Percentiles rank a stretch among this genome's conserved stretches.
Evolutionary conservation across 129 eudicot genomes (phyloP).

Genomic region (Oenanthe sinensis): DNA sequence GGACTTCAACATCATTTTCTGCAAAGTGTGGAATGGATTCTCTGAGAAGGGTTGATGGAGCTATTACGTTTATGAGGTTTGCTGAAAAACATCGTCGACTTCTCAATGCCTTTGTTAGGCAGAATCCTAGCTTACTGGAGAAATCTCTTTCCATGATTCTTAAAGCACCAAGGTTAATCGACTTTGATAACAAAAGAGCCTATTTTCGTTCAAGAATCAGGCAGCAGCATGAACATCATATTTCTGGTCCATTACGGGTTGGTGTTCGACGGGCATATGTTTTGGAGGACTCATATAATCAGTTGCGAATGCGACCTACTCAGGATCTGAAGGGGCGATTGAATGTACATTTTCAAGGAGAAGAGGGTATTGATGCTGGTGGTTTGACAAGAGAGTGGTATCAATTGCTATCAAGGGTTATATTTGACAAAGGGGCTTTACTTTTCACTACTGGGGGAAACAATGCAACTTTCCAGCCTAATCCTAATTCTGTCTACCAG

Average conservation of each 20-base stretch:
- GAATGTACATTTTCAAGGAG: slow-evolving; percentile 99
- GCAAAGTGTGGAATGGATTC: slow-evolving; percentile 27
- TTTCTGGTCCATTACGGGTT: slow-evolving; percentile 76
- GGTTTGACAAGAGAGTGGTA: slow-evolving; percentile 99
- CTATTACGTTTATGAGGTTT: slow-evolving; percentile 67
- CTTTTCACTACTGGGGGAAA: slow-evolving; percentile 96
- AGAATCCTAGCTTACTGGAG: slow-evolving; percentile 84
- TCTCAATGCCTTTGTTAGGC: slow-evolving; percentile 91
- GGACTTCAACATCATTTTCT: slow-evolving; percentile 34
- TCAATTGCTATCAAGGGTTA: slow-evolving; percentile 80
- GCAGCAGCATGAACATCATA: slow-evolving; percentile 95
- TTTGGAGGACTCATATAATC: slow-evolving; percentile 93
- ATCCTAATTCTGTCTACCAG: slow-evolving; percentile 96
- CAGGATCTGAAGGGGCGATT: slow-evolving; percentile 87
- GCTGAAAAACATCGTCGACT: slow-evolving; percentile 92
- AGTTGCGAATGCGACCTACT: slow-evolving; percentile 78
- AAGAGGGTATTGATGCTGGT: slow-evolving; percentile 99
- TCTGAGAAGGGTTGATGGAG: slow-evolving; percentile 49
- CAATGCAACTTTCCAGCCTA: slow-evolving; percentile 94
- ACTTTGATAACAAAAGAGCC: slow-evolving; percentile 91
- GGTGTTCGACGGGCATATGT: slow-evolving; percentile 98
- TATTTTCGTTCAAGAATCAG: slow-evolving; percentile 90
- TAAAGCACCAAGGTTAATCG: slow-evolving; percentile 86
- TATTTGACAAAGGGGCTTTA: slow-evolving; percentile 96
- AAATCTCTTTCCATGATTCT: slow-evolving; percentile 95